A percentile compares a stretch with the other conserved stretches of the same genome.
Evolutionary conservation across 2,329 filamentous ascomycete genomes (phyloP).

Genomic region (Claviceps sp.): DNA sequence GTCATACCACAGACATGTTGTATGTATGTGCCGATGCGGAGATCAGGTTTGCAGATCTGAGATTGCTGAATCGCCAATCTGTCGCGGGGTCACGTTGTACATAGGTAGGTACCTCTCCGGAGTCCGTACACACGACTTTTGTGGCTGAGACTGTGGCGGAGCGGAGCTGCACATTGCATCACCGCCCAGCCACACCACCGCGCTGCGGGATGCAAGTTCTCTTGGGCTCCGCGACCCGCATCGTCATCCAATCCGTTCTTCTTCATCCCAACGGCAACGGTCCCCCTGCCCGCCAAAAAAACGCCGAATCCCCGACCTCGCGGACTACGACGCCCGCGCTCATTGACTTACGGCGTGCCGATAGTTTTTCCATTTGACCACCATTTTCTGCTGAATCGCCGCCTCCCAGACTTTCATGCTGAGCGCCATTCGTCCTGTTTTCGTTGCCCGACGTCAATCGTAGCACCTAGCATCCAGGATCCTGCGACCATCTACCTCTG

Average conservation of each 20-base stretch:
- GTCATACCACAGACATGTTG: background rate
- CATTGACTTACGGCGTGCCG: no score
- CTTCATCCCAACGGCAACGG: background rate
- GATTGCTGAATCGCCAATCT: conserved; percentile 2
- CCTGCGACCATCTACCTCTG: background rate
- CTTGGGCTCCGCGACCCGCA: conserved; percentile 3
- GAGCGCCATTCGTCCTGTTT: background rate
- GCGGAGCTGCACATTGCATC: background rate
- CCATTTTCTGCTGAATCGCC: no score
- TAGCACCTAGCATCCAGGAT: background rate
- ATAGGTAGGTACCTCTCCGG: background rate
- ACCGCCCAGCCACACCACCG: no score
- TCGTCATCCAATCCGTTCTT: conserved; percentile 2
- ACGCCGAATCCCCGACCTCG: conserved; percentile 1
- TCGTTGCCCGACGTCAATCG: background rate
- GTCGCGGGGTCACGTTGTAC: conserved; percentile 8
- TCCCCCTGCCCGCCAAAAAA: no score
- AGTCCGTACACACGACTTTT: background rate
- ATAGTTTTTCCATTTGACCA: no score
- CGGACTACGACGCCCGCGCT: background rate
- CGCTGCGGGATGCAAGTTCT: background rate
- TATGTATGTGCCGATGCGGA: no score
- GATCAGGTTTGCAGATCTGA: background rate
- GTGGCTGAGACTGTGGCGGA: background rate
- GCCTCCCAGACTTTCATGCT: no score